phyloP scores from a whole-genome alignment of 148 eudicot species.

The Camellia granthamiana region DNA sequence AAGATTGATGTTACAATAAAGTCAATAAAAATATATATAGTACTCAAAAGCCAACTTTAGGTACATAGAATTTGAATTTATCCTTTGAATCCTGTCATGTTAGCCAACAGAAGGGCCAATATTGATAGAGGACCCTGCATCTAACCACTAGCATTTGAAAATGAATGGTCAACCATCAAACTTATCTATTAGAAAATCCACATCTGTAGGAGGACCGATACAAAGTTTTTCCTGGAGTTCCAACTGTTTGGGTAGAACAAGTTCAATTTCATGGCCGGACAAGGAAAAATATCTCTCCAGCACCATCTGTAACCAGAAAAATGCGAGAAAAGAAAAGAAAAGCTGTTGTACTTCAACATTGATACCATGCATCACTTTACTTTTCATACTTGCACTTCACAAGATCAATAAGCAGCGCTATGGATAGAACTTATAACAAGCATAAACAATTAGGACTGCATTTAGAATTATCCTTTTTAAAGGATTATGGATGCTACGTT shows the following conservation, averaged over 20 bases:
- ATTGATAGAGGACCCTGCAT: not conserved
- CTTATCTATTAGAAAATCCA: slow-evolving; percentile 20
- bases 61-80: not conserved
- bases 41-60: not conserved
- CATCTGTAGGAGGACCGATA: slow-evolving; percentile 48
- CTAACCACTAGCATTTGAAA: not conserved
- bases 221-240: slow-evolving; percentile 73
- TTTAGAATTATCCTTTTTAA: not conserved
- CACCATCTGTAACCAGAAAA: slow-evolving; percentile 56
- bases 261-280: slow-evolving; percentile 56
- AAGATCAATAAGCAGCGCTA: too few relatives aligned
- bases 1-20: too few relatives aligned
- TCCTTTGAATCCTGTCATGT: not conserved
- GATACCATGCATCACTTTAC: not conserved
- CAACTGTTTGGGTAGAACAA: slow-evolving; percentile 73
- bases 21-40: too few relatives aligned
- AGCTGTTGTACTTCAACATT: not conserved
- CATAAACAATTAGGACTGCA: not conserved
- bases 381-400: too few relatives aligned
- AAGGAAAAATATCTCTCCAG: slow-evolving; percentile 72
- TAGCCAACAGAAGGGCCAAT: not conserved
- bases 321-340: not conserved
- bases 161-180: not conserved
- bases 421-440: not conserved
- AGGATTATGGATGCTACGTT: not conserved